Conservation (phyloP, 2,329 filamentous ascomycete genomes). For the Penicillium brasilianum region DNA sequence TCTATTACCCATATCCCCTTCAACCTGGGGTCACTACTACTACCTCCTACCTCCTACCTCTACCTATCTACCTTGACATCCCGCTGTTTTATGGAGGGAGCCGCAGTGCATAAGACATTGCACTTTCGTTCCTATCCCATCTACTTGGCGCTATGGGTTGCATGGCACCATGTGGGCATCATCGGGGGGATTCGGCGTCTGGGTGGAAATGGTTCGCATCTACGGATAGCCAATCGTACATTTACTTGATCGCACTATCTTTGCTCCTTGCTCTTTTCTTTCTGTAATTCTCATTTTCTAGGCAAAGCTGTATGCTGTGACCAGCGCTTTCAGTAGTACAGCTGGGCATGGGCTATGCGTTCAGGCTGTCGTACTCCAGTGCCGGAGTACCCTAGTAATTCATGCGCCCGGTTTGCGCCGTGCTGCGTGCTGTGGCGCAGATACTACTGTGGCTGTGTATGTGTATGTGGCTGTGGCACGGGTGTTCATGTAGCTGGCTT, state of each 20-base stretch:
- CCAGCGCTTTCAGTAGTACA: background rate
- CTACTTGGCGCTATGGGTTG: conserved; percentile 8
- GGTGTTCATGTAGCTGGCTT: background rate
- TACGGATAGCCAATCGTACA: conserved; percentile 12
- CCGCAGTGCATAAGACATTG: background rate
- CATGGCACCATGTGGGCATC: conserved; percentile 6
- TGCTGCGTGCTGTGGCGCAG: background rate
- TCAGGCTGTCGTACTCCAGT: background rate
- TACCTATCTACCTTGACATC: conserved; percentile 3
- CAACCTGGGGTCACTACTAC: background rate
- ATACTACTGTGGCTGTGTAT: background rate
- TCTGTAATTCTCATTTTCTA: background rate
- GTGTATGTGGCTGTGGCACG: background rate
- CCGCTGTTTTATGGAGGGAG: background rate
- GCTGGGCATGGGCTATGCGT: conserved; percentile 1
- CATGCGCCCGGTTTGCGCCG: conserved; percentile 1
- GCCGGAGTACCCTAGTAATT: background rate
- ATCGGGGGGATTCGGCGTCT: conserved; percentile 8
- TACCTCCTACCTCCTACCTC: background rate
- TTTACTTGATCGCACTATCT: conserved; percentile 3
- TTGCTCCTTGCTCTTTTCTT: background rate
- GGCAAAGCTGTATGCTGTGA: background rate
- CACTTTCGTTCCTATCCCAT: conserved; percentile 19
- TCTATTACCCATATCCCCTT: background rate
- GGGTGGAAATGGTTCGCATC: conserved; percentile 6